These are phyloP conservation scores for Suillus variegatus DNA, from an alignment of 768 basidiomycete genomes.

Conservation along the genomic window DNA sequence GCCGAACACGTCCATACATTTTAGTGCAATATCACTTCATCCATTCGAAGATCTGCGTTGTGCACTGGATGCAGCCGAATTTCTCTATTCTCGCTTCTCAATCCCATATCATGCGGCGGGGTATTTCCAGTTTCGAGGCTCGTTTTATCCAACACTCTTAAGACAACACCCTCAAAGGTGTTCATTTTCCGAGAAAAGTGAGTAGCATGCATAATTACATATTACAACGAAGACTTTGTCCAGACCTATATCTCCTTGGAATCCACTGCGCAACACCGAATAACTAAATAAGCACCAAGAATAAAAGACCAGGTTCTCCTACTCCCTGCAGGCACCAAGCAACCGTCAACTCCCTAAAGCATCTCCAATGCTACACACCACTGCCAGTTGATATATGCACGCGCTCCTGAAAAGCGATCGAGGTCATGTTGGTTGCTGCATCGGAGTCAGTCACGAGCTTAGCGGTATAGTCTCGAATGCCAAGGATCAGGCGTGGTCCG, in stretches of 20 bases:
- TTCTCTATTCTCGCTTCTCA: too few relatives aligned
- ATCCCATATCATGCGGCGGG: too few relatives aligned
- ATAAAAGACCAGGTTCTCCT: background rate
- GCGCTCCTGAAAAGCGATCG: background rate
- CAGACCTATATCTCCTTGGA: background rate
- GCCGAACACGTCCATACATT: too few relatives aligned
- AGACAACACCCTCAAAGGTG: too few relatives aligned
- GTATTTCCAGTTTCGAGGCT: too few relatives aligned
- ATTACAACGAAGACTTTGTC: background rate
- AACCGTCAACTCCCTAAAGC: background rate
- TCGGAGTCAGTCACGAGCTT: background rate
- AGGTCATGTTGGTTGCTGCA: background rate
- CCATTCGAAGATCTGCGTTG: too few relatives aligned
- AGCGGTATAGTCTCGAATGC: background rate
- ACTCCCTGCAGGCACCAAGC: background rate
- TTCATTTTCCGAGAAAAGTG: too few relatives aligned
- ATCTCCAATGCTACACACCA: background rate
- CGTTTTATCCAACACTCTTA: too few relatives aligned
- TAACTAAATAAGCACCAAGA: background rate
- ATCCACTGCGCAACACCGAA: background rate
- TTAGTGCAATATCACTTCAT: too few relatives aligned
- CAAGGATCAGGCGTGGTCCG: background rate
- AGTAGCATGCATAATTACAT: background rate
- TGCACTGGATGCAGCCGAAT: too few relatives aligned
- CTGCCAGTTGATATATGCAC: background rate